Conservation (phyloP, 768 basidiomycete genomes). For the Tricholoma flavovirens region DNA sequence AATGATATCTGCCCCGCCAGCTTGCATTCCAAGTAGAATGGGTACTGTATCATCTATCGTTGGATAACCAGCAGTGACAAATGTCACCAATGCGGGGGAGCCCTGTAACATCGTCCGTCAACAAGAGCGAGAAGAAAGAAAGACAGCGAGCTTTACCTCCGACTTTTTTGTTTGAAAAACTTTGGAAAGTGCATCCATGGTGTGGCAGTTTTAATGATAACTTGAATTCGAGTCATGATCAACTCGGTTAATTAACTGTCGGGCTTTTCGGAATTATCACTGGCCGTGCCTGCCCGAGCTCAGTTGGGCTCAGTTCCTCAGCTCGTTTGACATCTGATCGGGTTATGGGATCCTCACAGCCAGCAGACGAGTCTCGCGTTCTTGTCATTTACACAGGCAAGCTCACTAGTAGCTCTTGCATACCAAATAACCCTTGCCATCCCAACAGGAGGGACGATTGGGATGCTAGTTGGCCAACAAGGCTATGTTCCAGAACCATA, state of each 20-base stretch:
- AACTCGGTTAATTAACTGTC: too few species aligned
- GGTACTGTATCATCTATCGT: constrained; percentile 74
- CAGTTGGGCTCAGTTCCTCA: too few species aligned
- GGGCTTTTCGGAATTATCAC: neutral
- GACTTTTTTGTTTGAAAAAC: constrained; percentile 64
- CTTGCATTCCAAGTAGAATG: constrained; percentile 86
- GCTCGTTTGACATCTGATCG: too few species aligned
- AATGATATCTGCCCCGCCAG: constrained; percentile 90
- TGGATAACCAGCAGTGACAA: constrained; percentile 94
- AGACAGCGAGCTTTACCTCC: constrained; percentile 31
- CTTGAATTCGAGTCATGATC: too few species aligned
- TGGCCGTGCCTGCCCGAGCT: too few species aligned
- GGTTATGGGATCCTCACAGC: constrained; percentile 44
- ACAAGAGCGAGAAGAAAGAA: neutral
- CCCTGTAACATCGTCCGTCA: constrained; percentile 32
- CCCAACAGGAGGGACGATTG: constrained; percentile 71
- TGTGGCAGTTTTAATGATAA: constrained; percentile 10
- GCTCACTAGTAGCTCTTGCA: constrained; percentile 1
- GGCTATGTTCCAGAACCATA: constrained; percentile 85
- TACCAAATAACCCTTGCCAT: neutral
- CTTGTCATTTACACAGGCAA: constrained; percentile 79
- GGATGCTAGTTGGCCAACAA: constrained; percentile 73
- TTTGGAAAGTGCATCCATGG: constrained; percentile 67
- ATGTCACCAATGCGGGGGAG: constrained; percentile 68
- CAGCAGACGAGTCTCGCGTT: constrained; percentile 69